Evolutionary conservation across 2,329 filamentous ascomycete species (phyloP).

Genomic region (Ambrosiella xylebori): DNA sequence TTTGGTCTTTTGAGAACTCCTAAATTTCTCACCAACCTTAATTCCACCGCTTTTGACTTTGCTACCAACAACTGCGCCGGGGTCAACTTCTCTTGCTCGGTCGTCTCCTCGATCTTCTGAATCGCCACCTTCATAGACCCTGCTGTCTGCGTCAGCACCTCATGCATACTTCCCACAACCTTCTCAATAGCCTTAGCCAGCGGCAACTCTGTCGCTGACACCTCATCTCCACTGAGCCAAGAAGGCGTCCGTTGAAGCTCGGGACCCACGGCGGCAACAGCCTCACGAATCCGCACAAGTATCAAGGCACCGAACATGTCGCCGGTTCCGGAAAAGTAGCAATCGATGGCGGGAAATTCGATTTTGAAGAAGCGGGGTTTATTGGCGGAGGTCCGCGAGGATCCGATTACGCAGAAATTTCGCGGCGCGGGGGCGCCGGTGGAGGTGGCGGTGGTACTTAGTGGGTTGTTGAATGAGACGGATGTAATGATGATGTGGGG

Average conservation of each 20-base stretch:
- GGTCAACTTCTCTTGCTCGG: slow-evolving; percentile 30
- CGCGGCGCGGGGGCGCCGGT: slow-evolving; percentile 25
- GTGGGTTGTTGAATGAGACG: slow-evolving; percentile 38
- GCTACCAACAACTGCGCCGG: slow-evolving; percentile 37
- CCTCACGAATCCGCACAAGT: slow-evolving; percentile 74
- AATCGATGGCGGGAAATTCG: slow-evolving; percentile 70
- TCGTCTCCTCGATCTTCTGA: slow-evolving; percentile 27
- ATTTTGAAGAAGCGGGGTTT: slow-evolving; percentile 74
- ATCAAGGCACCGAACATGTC: slow-evolving; percentile 97
- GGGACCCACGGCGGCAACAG: slow-evolving; percentile 30
- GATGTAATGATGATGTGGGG: slow-evolving; percentile 91
- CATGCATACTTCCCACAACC: slow-evolving; percentile 85
- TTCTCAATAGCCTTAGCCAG: slow-evolving; percentile 70
- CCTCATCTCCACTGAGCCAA: slow-evolving; percentile 64
- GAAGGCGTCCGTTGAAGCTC: slow-evolving; percentile 35
- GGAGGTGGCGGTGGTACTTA: slow-evolving; percentile 17
- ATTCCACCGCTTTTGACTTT: slow-evolving; percentile 70
- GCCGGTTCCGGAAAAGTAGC: slow-evolving; percentile 90
- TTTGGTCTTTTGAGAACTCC: slow-evolving; percentile 49
- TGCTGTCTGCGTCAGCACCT: slow-evolving; percentile 54
- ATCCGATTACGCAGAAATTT: slow-evolving; percentile 58
- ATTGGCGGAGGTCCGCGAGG: slow-evolving; percentile 45
- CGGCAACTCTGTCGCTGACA: slow-evolving; percentile 54
- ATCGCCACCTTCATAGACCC: slow-evolving; percentile 37
- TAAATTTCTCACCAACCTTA: slow-evolving; percentile 64